phyloP scores from a whole-genome alignment of 73 alveolate species.

The Paramecium tetraurelia region DNA sequence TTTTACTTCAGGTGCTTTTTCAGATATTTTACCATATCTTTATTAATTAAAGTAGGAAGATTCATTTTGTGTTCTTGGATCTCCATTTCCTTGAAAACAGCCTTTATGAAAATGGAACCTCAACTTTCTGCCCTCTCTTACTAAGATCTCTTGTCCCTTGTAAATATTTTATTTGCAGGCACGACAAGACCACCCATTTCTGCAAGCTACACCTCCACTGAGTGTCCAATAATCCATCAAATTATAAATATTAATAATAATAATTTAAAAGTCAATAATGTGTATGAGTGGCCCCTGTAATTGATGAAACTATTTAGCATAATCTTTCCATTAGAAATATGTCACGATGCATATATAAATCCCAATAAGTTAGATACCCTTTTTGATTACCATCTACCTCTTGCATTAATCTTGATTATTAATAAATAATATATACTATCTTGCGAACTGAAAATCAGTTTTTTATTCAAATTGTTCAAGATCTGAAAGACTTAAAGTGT shows the following conservation, averaged over 20 bases:
- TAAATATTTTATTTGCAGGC: conserved; percentile 25
- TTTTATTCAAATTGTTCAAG: background rate
- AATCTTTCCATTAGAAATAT: conserved; percentile 27
- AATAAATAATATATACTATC: background rate
- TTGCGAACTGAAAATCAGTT: background rate
- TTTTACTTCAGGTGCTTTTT: background rate
- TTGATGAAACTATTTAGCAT: conserved; percentile 1
- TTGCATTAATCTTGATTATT: background rate
- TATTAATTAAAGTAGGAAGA: conserved; percentile 12
- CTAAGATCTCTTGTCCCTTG: background rate
- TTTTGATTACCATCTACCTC: background rate
- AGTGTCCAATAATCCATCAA: conserved; percentile 23
- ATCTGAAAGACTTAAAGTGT: background rate
- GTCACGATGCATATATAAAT: conserved; percentile 36
- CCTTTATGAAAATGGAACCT: conserved; percentile 37
- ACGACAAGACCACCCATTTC: conserved; percentile 40
- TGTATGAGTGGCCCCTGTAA: background rate
- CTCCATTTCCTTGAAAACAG: conserved; percentile 42
- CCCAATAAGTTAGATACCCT: conserved; percentile 45
- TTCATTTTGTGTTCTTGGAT: conserved; percentile 38
- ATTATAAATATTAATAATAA: background rate
- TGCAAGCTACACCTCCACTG: conserved; percentile 5
- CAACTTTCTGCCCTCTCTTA: background rate
- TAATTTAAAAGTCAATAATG: background rate
- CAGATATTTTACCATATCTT: conserved; percentile 9